phyloP scores from a whole-genome alignment of 1,284 basidiomycete species.

The Sanguinoderma infundibulare region DNA sequence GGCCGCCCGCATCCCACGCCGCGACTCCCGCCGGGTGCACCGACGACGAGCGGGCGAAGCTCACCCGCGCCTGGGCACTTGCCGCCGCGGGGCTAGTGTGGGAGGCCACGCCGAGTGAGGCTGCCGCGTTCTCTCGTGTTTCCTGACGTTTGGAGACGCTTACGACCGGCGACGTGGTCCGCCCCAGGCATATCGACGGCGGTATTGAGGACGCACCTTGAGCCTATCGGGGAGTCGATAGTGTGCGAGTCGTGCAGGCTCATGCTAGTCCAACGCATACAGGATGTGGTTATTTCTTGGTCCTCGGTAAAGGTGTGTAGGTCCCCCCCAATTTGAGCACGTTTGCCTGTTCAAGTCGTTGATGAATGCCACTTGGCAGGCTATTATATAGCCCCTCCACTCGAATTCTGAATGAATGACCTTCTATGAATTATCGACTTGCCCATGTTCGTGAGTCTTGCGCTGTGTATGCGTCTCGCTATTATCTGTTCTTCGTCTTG shows the following conservation, averaged over 20 bases:
- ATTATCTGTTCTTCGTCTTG: too few species aligned
- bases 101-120: conserved; percentile 41
- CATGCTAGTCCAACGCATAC: conserved; percentile 62
- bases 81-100: conserved; percentile 40
- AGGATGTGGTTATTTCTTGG: conserved; percentile 69
- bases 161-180: conserved; percentile 3
- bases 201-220: conserved; percentile 31
- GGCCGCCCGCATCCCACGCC: conserved; percentile 38
- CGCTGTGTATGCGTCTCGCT: too few species aligned
- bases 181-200: conserved; percentile 32
- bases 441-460: too few species aligned
- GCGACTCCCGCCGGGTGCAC: conserved; percentile 34
- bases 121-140: background rate
- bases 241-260: conserved; percentile 53
- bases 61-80: conserved; percentile 41
- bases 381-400: background rate
- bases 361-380: background rate
- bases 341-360: background rate
- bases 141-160: background rate
- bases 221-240: conserved; percentile 32
- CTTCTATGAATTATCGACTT: too few species aligned
- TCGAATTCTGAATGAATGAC: background rate
- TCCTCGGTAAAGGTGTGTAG: conserved; percentile 65
- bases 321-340: background rate
- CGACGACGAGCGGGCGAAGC: conserved; percentile 32